Evolutionary conservation across 805 yeast species (phyloP).

Genomic region (Ogataea populi-albae): DNA sequence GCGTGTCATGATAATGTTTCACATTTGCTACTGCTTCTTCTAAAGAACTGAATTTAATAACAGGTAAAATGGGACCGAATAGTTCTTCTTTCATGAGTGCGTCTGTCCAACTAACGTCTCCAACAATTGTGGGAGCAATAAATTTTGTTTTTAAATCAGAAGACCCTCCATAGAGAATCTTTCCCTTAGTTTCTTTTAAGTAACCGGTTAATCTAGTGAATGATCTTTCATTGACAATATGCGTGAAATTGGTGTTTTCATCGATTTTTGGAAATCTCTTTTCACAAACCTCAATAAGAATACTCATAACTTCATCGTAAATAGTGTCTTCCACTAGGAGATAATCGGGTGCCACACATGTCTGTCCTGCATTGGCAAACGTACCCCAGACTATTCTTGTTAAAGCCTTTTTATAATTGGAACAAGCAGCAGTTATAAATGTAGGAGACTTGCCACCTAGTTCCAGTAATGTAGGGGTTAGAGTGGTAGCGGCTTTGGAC

Average conservation of each 20-base stretch:
- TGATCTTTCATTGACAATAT: conserved; percentile 56
- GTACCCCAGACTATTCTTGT: conserved; percentile 74
- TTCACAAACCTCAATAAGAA: conserved; percentile 38
- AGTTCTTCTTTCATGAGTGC: conserved; percentile 70
- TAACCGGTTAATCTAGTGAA: conserved; percentile 44
- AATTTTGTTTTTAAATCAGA: conserved; percentile 37
- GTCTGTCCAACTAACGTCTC: conserved; percentile 63
- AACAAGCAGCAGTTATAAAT: conserved; percentile 53
- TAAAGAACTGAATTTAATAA: conserved; percentile 51
- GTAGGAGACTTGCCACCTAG: conserved; percentile 93
- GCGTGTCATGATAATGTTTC: conserved; percentile 62
- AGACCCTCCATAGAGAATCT: conserved; percentile 47
- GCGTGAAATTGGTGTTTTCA: conserved; percentile 47
- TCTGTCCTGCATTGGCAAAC: conserved; percentile 81
- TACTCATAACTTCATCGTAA: conserved; percentile 49
- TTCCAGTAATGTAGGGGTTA: conserved; percentile 80
- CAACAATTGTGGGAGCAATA: conserved; percentile 73
- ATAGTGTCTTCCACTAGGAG: conserved; percentile 60
- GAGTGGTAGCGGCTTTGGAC: conserved; percentile 74
- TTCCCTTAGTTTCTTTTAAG: conserved; percentile 51
- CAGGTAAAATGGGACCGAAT: conserved; percentile 85
- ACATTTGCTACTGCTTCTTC: conserved; percentile 44
- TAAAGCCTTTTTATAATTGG: conserved; percentile 36
- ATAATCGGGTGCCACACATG: conserved; percentile 89
- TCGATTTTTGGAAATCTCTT: conserved; percentile 44